Evolutionary conservation across 495 filamentous ascomycete genomes (phyloP).

Genomic region (Neurospora sp.): DNA sequence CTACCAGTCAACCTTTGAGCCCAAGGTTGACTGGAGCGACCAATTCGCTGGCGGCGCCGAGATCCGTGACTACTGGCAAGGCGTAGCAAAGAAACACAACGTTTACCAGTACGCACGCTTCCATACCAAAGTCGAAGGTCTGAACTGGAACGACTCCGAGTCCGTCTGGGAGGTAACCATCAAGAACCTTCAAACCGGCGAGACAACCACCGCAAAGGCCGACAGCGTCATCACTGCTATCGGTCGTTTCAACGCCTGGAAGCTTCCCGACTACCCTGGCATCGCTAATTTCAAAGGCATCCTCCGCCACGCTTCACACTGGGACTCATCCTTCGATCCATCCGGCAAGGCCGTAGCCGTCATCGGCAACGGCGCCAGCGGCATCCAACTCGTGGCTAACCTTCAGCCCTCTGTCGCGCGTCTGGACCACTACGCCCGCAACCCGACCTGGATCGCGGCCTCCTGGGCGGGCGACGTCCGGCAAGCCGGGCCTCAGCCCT

Average conservation of each 20-base stretch:
- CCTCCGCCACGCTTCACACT: constrained; percentile 41
- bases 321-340: constrained; percentile 43
- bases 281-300: constrained; percentile 46
- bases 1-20: constrained; percentile 57
- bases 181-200: constrained; percentile 20
- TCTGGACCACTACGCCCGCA: constrained; percentile 56
- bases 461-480: constrained; percentile 33
- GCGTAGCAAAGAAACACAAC: constrained; percentile 49
- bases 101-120: constrained; percentile 47
- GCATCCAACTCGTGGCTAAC: constrained; percentile 49
- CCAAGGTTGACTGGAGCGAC: constrained; percentile 56
- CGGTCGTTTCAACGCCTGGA: constrained; percentile 48
- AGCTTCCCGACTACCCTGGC: constrained; percentile 46
- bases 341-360: constrained; percentile 40
- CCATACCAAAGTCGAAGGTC: constrained; percentile 39
- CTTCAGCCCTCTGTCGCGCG: constrained; percentile 42
- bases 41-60: constrained; percentile 55
- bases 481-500: constrained; percentile 37
- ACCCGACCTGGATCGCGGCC: constrained; percentile 59
- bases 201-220: constrained; percentile 22
- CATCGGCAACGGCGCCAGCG: constrained; percentile 50
- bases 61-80: constrained; percentile 57
- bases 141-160: constrained; percentile 42
- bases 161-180: constrained; percentile 42
- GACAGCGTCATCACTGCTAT: constrained; percentile 48